Conservation (phyloP, 140 eudicot species). For the Senecio squalidus region DNA sequence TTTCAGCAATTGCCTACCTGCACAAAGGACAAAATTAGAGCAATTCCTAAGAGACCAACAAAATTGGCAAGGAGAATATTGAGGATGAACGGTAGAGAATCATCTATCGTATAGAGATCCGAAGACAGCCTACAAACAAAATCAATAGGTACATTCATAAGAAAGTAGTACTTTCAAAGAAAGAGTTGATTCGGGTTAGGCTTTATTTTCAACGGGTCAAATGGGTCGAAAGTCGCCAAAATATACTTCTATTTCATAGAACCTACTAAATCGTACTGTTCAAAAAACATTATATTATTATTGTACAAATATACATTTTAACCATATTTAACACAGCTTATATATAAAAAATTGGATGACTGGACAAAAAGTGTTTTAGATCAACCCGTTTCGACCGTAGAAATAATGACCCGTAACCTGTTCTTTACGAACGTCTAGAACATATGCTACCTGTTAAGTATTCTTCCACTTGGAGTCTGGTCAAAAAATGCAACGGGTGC, state of each 20-base stretch:
- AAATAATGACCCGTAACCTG: not conserved
- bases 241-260: not conserved
- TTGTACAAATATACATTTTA: not conserved
- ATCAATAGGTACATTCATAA: conserved; percentile 9
- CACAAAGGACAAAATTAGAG: conserved; percentile 66
- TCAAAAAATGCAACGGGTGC: conserved; percentile 89
- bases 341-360: too few relatives aligned
- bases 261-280: not conserved
- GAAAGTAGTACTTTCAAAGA: not conserved
- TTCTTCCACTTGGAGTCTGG: conserved; percentile 94
- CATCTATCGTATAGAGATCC: conserved; percentile 93
- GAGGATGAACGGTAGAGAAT: conserved; percentile 90
- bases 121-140: conserved; percentile 66
- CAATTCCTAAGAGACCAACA: conserved; percentile 85
- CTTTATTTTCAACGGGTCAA: not conserved
- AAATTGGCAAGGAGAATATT: conserved; percentile 94
- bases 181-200: not conserved
- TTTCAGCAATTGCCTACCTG: conserved; percentile 39
- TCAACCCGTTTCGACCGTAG: not conserved
- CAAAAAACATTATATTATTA: not conserved
- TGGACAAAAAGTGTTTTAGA: not conserved
- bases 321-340: not conserved
- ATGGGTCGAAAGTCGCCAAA: not conserved
- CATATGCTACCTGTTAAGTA: conserved; percentile 71
- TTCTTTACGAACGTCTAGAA: not conserved